A percentile compares a stretch with the other conserved stretches of the same genome.
phyloP scores from a whole-genome alignment of 768 basidiomycete species.

The Rhizopogon vinicolor region DNA sequence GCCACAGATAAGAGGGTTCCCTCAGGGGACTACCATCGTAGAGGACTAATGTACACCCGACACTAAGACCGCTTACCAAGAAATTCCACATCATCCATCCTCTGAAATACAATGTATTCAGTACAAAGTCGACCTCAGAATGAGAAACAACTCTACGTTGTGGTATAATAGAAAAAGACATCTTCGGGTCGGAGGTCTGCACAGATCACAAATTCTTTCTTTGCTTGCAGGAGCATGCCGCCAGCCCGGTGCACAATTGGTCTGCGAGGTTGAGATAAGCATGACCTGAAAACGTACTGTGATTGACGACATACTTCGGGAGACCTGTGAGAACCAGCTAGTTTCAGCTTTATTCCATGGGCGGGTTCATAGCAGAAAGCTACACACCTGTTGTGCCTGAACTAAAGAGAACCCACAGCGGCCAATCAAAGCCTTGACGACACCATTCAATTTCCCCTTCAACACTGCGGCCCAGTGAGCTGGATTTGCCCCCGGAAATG shows the following conservation, averaged over 20 bases:
- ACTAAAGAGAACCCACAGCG: constrained; percentile 85
- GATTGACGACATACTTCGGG: constrained; percentile 45
- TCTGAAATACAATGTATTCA: constrained; percentile 29
- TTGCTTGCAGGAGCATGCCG: constrained; percentile 71
- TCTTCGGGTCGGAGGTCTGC: constrained; percentile 62
- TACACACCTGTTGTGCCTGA: constrained; percentile 72
- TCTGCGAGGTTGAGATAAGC: constrained; percentile 31
- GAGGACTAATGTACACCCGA: constrained; percentile 68
- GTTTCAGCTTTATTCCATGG: background rate
- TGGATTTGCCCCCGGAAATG: constrained; percentile 39
- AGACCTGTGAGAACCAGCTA: constrained; percentile 21
- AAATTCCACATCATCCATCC: constrained; percentile 96
- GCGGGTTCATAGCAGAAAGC: background rate
- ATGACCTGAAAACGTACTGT: background rate
- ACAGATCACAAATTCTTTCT: constrained; percentile 68
- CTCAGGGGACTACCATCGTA: constrained; percentile 80
- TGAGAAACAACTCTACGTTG: constrained; percentile 47
- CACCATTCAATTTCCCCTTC: constrained; percentile 63
- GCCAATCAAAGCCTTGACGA: constrained; percentile 62
- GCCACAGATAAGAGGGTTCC: constrained; percentile 64
- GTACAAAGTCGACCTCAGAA: background rate
- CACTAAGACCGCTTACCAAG: constrained; percentile 57
- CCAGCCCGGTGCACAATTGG: constrained; percentile 77
- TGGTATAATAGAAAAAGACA: constrained; percentile 81
- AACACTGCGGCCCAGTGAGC: constrained; percentile 42